Percentiles rank a stretch among this genome's conserved stretches.
Conservation (phyloP, 2,329 filamentous ascomycete genomes). For the Paecilomyces fulvus region DNA sequence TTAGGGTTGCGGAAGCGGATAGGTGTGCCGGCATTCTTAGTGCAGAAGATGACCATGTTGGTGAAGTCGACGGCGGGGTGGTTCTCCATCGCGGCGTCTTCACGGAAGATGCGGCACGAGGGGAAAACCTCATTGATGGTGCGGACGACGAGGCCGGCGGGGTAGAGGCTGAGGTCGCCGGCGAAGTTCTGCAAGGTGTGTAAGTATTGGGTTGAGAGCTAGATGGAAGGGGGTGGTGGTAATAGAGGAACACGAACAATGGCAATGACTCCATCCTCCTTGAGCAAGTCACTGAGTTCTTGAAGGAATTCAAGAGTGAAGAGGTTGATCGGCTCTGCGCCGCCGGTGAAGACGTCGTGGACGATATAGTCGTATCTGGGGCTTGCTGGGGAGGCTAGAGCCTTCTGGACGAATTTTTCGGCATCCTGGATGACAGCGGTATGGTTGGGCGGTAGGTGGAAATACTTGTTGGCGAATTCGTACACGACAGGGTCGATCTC, state of each 20-base stretch:
- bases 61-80: conserved; percentile 64
- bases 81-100: conserved; percentile 42
- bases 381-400: conserved; percentile 40
- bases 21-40: conserved; percentile 46
- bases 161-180: conserved; percentile 70
- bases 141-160: conserved; percentile 68
- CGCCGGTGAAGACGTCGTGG: conserved; percentile 96
- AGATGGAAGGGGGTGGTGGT: neutral
- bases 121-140: conserved; percentile 79
- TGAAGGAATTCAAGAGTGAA: conserved; percentile 81
- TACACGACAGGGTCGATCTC: conserved; percentile 90
- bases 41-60: conserved; percentile 95
- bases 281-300: conserved; percentile 62
- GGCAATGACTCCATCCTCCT: conserved; percentile 71
- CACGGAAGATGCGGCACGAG: conserved; percentile 85
- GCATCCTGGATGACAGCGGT: conserved; percentile 77
- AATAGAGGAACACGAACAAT: conserved; percentile 56
- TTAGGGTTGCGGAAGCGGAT: conserved; percentile 60
- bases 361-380: conserved; percentile 78
- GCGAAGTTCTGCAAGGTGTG: conserved; percentile 68
- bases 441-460: conserved; percentile 68
- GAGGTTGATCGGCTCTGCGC: conserved; percentile 77
- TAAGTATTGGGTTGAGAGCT: conserved; percentile 6
- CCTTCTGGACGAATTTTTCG: conserved; percentile 52
- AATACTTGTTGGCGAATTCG: conserved; percentile 73